Conservation (phyloP, 176 grass and related monocot species). For the Rhynchospora pubera region DNA sequence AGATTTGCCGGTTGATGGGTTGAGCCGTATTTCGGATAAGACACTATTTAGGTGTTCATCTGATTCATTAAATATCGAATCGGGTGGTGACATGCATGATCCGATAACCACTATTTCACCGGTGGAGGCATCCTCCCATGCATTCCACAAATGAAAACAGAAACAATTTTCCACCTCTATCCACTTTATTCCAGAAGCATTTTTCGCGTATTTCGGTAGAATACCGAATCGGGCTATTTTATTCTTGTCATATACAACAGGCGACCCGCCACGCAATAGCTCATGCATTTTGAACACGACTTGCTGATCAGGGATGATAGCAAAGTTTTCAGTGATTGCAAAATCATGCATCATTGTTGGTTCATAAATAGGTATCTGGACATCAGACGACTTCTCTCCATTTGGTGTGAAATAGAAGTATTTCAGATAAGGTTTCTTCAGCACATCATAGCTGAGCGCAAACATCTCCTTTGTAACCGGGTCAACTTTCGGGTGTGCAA, state of each 20-base stretch:
- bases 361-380: conserved; percentile 52
- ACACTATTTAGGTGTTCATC: conserved; percentile 57
- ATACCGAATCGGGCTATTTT: conserved; percentile 65
- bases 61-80: conserved; percentile 86
- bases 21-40: conserved; percentile 71
- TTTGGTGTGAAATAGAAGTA: conserved; percentile 69
- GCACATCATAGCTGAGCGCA: conserved; percentile 79
- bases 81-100: conserved; percentile 90
- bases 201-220: conserved; percentile 48
- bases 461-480: conserved; percentile 77
- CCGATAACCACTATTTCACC: conserved; percentile 79
- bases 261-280: conserved; percentile 66
- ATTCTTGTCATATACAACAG: conserved; percentile 68
- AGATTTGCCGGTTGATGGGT: conserved; percentile 44
- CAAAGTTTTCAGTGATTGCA: conserved; percentile 63
- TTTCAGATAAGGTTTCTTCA: conserved; percentile 61
- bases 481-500: conserved; percentile 93
- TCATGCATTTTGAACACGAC: conserved; percentile 83
- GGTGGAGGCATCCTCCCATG: conserved; percentile 67
- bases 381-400: conserved; percentile 60
- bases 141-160: conserved; percentile 97
- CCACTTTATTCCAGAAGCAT: conserved; percentile 50
- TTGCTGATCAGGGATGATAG: conserved; percentile 77
- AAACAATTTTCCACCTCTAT: conserved; percentile 79
- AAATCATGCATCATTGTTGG: conserved; percentile 97